These are phyloP conservation scores for Ophiocordyceps camponoti-rufipedis DNA, from an alignment of 2,329 filamentous ascomycete species.

Conservation along the genomic window DNA sequence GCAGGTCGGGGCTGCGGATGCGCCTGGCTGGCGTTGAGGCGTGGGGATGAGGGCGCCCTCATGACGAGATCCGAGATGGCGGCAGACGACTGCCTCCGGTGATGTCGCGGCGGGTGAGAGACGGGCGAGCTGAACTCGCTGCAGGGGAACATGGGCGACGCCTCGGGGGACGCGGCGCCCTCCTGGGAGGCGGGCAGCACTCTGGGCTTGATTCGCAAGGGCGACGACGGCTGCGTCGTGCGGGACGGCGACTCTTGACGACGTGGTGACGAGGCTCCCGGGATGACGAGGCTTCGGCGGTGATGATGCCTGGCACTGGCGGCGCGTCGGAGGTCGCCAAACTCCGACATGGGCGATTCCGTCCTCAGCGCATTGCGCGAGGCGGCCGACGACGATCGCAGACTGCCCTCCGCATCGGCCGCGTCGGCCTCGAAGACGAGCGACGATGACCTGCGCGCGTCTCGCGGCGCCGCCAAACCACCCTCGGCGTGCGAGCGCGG, in stretches of 20 bases:
- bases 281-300: constrained; percentile 68
- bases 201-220: constrained; percentile 74
- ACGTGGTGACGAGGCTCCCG: constrained; percentile 58
- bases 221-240: constrained; percentile 62
- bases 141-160: constrained; percentile 69
- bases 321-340: constrained; percentile 55
- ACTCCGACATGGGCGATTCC: constrained; percentile 81
- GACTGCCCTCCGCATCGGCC: constrained; percentile 74
- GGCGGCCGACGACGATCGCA: constrained; percentile 60
- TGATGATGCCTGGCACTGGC: constrained; percentile 70
- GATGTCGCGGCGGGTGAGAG: constrained; percentile 42
- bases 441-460: constrained; percentile 54
- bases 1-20: constrained; percentile 76
- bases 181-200: constrained; percentile 40
- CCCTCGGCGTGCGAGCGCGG: constrained; percentile 60
- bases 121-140: constrained; percentile 68
- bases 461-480: constrained; percentile 31
- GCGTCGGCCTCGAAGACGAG: constrained; percentile 70
- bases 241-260: constrained; percentile 82
- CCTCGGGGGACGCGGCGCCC: constrained; percentile 62
- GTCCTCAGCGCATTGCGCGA: constrained; percentile 51
- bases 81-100: constrained; percentile 81
- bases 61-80: constrained; percentile 54
- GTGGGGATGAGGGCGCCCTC: constrained; percentile 63
- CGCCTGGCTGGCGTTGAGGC: constrained; percentile 54